Evolutionary conservation across 2,329 filamentous ascomycete species (phyloP).

Genomic region (Ceratocystis papillata): DNA sequence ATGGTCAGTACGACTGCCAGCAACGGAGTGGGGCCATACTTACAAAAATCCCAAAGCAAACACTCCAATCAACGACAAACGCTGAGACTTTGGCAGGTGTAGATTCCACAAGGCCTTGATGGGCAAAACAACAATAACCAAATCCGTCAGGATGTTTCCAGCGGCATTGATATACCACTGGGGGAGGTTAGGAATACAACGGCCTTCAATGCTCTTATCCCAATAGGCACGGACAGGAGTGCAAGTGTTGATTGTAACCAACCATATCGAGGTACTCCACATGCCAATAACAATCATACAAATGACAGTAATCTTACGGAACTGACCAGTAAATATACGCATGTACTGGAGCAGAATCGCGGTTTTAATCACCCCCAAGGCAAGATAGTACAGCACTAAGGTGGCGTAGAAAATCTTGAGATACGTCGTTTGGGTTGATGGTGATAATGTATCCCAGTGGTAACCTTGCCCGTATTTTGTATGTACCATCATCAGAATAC

Average conservation of each 20-base stretch:
- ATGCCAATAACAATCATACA: slow-evolving; percentile 21
- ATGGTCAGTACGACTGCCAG: not conserved
- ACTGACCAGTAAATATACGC: slow-evolving; percentile 25
- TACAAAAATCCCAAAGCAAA: slow-evolving; percentile 27
- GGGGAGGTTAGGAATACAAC: slow-evolving; percentile 25
- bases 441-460: slow-evolving; percentile 20
- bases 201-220: slow-evolving; percentile 21
- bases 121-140: slow-evolving; percentile 25
- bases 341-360: slow-evolving; percentile 30
- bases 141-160: slow-evolving; percentile 26
- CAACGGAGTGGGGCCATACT: slow-evolving; percentile 1
- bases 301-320: slow-evolving; percentile 24
- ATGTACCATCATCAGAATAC: slow-evolving; percentile 23
- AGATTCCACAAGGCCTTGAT: slow-evolving; percentile 26
- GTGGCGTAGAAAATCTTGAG: slow-evolving; percentile 27
- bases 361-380: slow-evolving; percentile 27
- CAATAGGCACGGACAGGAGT: slow-evolving; percentile 25
- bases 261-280: slow-evolving; percentile 24
- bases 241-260: slow-evolving; percentile 24
- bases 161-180: slow-evolving; percentile 26
- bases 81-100: slow-evolving; percentile 25
- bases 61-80: slow-evolving; percentile 24
- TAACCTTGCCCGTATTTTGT: slow-evolving; percentile 19
- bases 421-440: slow-evolving; percentile 14
- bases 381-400: slow-evolving; percentile 27